Base-by-base conservation (phyloP, 108 stramenopile genomes). In the Schizochytrium sp. region DNA sequence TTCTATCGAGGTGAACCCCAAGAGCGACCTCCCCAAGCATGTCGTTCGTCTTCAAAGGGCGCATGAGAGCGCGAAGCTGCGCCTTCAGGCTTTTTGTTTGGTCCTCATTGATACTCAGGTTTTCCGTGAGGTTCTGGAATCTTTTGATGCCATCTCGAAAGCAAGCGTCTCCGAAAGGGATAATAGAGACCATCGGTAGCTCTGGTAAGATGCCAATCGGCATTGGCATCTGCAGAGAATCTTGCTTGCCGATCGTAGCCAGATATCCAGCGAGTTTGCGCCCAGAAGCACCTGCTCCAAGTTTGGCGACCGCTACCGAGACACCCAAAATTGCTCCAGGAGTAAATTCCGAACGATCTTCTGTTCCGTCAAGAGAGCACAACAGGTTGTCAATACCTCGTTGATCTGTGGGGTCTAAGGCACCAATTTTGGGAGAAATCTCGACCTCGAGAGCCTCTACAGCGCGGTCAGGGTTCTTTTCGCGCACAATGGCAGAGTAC, bases 41-140 rank as follows among this genome's bases (percentile, higher is more conserved):
- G 15, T 69, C 64, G 8, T 38, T 69, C 42, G 42, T 69, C 64
- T 69, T 69, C 2, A 69, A 44, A 7, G 64, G 64, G 42, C 64
- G 64, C 64, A 69, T 69, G 64, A 69, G 64, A 38, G 64, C 64
- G 19, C 64, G 64, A 15, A 69, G 64, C 64, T 69, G 64, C 12
- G 64, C 64, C 28, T 69, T 69, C 0, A 5, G 15, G 28, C 64
- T 69, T 7, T 44, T 8, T 17, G 57, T 15, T 17, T 58, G 57
- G 13, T 58, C 17, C 1, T 60, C 59, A n/a, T 17, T 17, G 59
- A 17, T n/a, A 60, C 28, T n/a, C 28, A n/a, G 19, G 3, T 38
- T 44, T 7, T 8, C 12, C 64, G 12, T 15, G 64, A 69, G 42
- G 44, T 69, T 44, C 64, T 69, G 64, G 19, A 69, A 69, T 8